These are phyloP conservation scores for Wickerhamomyces ciferrii DNA, from an alignment of 805 yeast species.

Conservation along the genomic window DNA sequence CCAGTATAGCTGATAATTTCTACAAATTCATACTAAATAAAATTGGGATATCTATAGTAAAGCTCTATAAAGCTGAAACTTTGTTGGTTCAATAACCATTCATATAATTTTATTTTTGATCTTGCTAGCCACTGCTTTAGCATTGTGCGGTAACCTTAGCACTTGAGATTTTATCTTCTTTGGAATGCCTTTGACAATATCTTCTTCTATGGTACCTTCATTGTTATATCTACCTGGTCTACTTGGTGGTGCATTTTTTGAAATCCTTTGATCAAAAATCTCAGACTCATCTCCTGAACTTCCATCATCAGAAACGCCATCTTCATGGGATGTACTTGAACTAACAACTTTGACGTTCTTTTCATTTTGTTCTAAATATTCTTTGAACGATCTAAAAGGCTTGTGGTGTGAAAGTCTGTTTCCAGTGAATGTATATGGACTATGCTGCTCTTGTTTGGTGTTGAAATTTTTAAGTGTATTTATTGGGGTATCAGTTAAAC, in stretches of 20 bases:
- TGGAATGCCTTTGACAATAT: not conserved
- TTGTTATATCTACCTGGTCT: constrained; percentile 5
- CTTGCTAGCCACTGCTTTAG: not conserved
- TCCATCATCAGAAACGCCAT: not conserved
- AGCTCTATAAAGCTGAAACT: not conserved
- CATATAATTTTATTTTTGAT: not conserved
- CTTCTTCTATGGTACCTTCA: not conserved
- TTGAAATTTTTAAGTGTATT: not conserved
- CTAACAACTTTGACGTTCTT: constrained; percentile 12
- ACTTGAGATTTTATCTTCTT: not conserved
- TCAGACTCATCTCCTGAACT: not conserved
- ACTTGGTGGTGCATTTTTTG: constrained; percentile 17
- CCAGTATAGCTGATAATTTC: no score
- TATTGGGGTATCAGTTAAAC: not conserved
- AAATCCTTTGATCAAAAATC: constrained; percentile 6
- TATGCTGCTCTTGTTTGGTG: constrained; percentile 10
- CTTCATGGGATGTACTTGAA: not conserved
- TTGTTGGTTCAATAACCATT: not conserved
- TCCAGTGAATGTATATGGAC: constrained; percentile 12
- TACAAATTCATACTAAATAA: no score
- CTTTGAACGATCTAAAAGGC: constrained; percentile 9
- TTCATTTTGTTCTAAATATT: constrained; percentile 5
- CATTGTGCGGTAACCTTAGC: not conserved
- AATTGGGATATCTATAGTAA: no score
- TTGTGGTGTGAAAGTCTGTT: constrained; percentile 2